Base-by-base conservation (phyloP, 805 yeast species). In the Saturnispora quitensis region DNA sequence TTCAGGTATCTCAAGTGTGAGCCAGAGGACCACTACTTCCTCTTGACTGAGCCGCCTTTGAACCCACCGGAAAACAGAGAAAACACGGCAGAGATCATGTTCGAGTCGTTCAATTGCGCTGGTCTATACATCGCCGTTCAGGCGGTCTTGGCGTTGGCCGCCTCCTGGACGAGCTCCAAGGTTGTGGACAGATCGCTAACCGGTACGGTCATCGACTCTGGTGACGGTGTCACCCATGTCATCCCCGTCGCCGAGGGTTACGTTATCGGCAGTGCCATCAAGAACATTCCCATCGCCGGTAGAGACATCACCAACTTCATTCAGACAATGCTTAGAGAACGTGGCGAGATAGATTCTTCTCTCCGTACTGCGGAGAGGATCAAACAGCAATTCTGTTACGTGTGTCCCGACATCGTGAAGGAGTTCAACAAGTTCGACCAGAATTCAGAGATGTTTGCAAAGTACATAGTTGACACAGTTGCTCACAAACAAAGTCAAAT, bases 61-160 rank as follows among this genome's bases (percentile, higher is more conserved):
- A 93, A 93, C 65, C 97, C 99, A n/a, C 99, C 99, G 6, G 99
- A 93, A 73, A 93, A 93, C 70, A 86, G 99, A 73, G 99, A 93
- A 68, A 89, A 88, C 67, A 89, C 96, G 1, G 99, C 99, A 12
- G 99, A 93, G 68, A 93, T 93, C 65, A 93, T 93, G 95, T 93
- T 93, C 72, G 99, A 93, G 73, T 83, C 96, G 18, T 93, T 93
- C 77, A 93, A 93, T 68, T 93, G 99, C 72, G 98, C 98, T 17
- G 99, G 99, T 54, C 75, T 93, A 55, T 93, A 93, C 71, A 93
- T 93, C 64, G 99, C 99, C 13, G 99, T 93, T 15, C 99, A 93
- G 73, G 99, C 99, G 0, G 99, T 93, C 40, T 75, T 93, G 57
- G 99, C 99, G 0, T 76, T 93, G 60, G 99, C 99, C 6, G 99